phyloP scores from a whole-genome alignment of 805 yeast species.

The Pichia insulana region DNA sequence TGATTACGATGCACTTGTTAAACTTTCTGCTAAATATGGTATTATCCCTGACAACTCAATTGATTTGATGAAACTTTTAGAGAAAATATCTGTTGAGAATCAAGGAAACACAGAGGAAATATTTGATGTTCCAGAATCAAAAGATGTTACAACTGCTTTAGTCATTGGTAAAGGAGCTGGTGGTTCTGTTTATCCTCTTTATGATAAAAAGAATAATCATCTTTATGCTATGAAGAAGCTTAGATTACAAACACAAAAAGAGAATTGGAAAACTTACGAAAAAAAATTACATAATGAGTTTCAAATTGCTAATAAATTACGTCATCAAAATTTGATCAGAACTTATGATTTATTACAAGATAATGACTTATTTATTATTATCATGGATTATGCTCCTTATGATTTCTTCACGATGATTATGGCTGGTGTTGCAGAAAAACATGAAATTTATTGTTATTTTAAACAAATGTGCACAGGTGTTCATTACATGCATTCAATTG shows the following conservation, averaged over 20 bases:
- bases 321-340: slow-evolving; percentile 72
- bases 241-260: slow-evolving; percentile 54
- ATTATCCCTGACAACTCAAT: slow-evolving; percentile 10
- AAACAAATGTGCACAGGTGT: slow-evolving; percentile 76
- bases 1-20: slow-evolving; percentile 9
- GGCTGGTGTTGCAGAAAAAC: slow-evolving; percentile 68
- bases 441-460: slow-evolving; percentile 73
- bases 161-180: slow-evolving; percentile 81
- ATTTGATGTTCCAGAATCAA: slow-evolving; percentile 3
- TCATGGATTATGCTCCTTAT: slow-evolving; percentile 89
- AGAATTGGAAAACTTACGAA: slow-evolving; percentile 59
- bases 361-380: slow-evolving; percentile 51
- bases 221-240: slow-evolving; percentile 85
- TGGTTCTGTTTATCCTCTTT: slow-evolving; percentile 79
- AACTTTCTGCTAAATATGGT: slow-evolving; percentile 13
- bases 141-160: slow-evolving; percentile 8
- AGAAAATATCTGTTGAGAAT: not conserved
- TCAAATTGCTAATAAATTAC: slow-evolving; percentile 67
- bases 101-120: not conserved
- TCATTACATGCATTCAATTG: slow-evolving; percentile 64
- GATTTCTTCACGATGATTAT: slow-evolving; percentile 91
- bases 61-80: slow-evolving; percentile 5
- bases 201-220: slow-evolving; percentile 43
- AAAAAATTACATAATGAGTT: slow-evolving; percentile 77
- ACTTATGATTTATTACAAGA: slow-evolving; percentile 77